A percentile compares a stretch with the other conserved stretches of the same genome.
Conservation (phyloP, 2,329 filamentous ascomycete species). For the Phaeosphaeriaceae sp. region DNA sequence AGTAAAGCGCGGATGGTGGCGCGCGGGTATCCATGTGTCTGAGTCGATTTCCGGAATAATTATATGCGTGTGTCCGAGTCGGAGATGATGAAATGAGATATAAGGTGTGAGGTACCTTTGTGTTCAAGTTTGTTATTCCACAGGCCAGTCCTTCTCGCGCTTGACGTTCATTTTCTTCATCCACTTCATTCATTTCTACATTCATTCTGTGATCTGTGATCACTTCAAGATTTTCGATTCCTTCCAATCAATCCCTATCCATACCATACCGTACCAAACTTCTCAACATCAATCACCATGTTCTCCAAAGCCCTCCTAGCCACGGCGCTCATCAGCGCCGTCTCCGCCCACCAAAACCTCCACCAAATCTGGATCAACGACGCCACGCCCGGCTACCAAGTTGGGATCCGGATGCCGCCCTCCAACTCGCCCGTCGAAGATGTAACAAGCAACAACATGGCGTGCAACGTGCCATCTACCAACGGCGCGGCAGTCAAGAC, state of each 20-base stretch:
- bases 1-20: conserved; percentile 23
- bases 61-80: conserved; percentile 12
- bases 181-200: conserved; percentile 7
- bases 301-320: conserved; percentile 37
- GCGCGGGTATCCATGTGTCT: conserved; percentile 23
- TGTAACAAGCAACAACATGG: conserved; percentile 40
- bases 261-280: conserved; percentile 11
- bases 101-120: conserved; percentile 11
- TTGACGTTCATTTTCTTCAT: conserved; percentile 26
- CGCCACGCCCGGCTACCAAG: conserved; percentile 36
- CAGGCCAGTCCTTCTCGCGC: conserved; percentile 34
- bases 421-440: conserved; percentile 44
- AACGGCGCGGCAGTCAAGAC: conserved; percentile 27
- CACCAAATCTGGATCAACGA: conserved; percentile 43
- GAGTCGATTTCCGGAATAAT: conserved; percentile 25
- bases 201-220: conserved; percentile 34
- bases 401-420: conserved; percentile 45
- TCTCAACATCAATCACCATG: conserved; percentile 28
- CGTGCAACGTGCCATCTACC: conserved; percentile 42
- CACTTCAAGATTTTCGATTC: conserved; percentile 3
- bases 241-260: conserved; percentile 18
- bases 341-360: conserved; percentile 42
- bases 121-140: conserved; percentile 17
- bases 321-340: conserved; percentile 33
- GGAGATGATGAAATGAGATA: conserved; percentile 9